phyloP scores from a whole-genome alignment of 108 stramenopile species.

The Skeletonema menzelii region DNA sequence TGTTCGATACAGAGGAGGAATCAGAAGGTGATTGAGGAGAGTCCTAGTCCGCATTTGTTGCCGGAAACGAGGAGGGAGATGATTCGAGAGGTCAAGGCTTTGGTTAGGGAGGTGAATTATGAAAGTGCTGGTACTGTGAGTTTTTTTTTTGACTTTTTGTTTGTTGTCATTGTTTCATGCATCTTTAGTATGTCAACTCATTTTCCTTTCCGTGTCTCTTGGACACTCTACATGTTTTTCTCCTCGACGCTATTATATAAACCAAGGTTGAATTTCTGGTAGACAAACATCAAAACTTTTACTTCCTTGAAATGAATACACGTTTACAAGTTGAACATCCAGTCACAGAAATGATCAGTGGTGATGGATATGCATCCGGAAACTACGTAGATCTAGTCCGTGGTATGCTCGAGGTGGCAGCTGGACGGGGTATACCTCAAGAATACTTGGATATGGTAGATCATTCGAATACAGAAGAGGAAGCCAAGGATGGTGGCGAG shows the following conservation, averaged over 20 bases:
- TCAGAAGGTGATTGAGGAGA: conserved; percentile 98
- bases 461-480: conserved; percentile 19
- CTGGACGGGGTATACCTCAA: conserved; percentile 60
- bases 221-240: too few species aligned
- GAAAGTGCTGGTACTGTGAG: conserved; percentile 92
- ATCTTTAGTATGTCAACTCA: neutral
- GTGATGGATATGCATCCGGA: conserved; percentile 35
- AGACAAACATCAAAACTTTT: conserved; percentile 90
- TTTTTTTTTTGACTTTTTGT: neutral
- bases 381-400: conserved; percentile 85
- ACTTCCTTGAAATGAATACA: conserved; percentile 99
- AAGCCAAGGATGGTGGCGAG: conserved; percentile 33
- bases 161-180: neutral
- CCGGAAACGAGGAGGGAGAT: conserved; percentile 77
- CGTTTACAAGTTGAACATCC: conserved; percentile 97
- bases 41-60: conserved; percentile 73
- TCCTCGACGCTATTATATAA: too few species aligned
- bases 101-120: conserved; percentile 86
- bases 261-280: conserved; percentile 86
- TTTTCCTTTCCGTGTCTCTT: too few species aligned
- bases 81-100: conserved; percentile 84
- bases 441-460: conserved; percentile 62
- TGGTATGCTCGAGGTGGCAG: conserved; percentile 90
- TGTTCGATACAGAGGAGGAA: conserved; percentile 96
- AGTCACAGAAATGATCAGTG: conserved; percentile 90